phyloP scores from a whole-genome alignment of 306 rosid species.

The Neltuma alba region DNA sequence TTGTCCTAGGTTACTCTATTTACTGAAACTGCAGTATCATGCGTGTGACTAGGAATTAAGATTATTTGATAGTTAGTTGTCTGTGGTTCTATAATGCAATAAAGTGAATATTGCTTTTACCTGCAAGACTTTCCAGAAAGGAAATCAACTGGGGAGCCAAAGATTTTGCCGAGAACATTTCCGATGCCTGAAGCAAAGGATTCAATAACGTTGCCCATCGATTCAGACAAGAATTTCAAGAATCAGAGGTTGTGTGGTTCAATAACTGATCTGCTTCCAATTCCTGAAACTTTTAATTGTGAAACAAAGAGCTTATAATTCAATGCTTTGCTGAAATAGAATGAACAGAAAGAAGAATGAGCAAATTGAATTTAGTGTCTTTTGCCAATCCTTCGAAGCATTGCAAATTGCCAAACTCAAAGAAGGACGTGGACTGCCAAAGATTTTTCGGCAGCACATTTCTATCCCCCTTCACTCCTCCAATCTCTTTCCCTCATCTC shows the following conservation, averaged over 20 bases:
- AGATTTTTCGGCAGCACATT: background rate
- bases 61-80: background rate
- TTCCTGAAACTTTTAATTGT: background rate
- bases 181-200: constrained; percentile 59
- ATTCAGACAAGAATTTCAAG: background rate
- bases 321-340: background rate
- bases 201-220: constrained; percentile 60
- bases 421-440: background rate
- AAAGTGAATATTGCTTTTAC: constrained; percentile 36
- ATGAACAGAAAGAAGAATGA: background rate
- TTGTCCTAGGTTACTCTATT: background rate
- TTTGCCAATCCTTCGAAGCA: background rate
- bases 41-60: background rate
- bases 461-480: too few species aligned
- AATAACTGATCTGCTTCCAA: constrained; percentile 14
- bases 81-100: background rate
- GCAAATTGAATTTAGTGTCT: background rate
- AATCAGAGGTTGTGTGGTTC: background rate
- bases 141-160: constrained; percentile 62
- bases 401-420: background rate
- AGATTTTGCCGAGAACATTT: constrained; percentile 47
- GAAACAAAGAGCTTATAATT: background rate
- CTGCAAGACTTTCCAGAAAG: constrained; percentile 76
- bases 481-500: too few species aligned
- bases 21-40: background rate